phyloP scores from a whole-genome alignment of 1,284 basidiomycete genomes.

The Sparassis latifolia region DNA sequence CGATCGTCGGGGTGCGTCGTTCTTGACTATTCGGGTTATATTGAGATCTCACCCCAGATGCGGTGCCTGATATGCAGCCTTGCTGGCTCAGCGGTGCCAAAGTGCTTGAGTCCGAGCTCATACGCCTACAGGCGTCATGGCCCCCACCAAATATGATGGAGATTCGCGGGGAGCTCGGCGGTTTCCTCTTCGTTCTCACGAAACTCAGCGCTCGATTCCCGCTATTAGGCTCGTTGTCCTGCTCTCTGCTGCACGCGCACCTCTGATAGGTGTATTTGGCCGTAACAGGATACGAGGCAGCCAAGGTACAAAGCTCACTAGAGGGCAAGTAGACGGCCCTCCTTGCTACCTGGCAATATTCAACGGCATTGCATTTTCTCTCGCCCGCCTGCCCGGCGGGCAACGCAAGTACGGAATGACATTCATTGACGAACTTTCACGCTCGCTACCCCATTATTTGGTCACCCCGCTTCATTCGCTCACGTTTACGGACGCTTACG shows the following conservation, averaged over 20 bases:
- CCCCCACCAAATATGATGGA: conserved; percentile 48
- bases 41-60: no score
- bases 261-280: not conserved
- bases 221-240: conserved; percentile 41
- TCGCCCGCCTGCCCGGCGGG: not conserved
- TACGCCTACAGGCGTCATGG: conserved; percentile 53
- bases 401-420: conserved; percentile 15
- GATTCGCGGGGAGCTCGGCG: conserved; percentile 52
- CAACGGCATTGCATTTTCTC: not conserved
- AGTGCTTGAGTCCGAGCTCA: conserved; percentile 56
- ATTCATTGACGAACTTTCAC: conserved; percentile 17
- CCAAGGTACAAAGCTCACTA: conserved; percentile 32
- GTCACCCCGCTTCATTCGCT: not conserved
- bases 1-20: conserved; percentile 62
- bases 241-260: not conserved
- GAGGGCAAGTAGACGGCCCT: conserved; percentile 19
- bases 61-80: conserved; percentile 32
- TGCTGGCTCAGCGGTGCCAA: conserved; percentile 68
- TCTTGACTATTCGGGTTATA: conserved; percentile 1
- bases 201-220: conserved; percentile 53
- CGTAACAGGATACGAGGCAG: conserved; percentile 28
- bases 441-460: conserved; percentile 2
- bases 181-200: conserved; percentile 57
- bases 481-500: not conserved
- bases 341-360: not conserved